A percentile compares a stretch with the other conserved stretches of the same genome.
phyloP scores from a whole-genome alignment of 2,329 filamentous ascomycete genomes.

The Calcarisporium arbuscula region DNA sequence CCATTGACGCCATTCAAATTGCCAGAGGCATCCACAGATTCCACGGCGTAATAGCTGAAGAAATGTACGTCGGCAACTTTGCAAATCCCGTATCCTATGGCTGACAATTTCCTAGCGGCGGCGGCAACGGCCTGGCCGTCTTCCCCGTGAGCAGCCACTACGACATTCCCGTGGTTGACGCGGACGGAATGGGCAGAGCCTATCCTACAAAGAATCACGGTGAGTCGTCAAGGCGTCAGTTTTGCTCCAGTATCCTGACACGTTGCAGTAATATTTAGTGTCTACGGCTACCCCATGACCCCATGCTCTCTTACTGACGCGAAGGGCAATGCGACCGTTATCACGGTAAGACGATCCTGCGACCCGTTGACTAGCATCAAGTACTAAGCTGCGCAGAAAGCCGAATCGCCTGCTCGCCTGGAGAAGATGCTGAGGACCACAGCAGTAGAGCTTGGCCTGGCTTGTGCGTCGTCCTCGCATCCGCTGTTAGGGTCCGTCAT shows the following conservation, averaged over 20 bases:
- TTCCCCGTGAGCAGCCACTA: slow-evolving; percentile 27
- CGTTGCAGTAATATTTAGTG: slow-evolving; percentile 26
- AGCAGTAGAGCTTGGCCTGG: slow-evolving; percentile 31
- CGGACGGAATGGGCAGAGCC: slow-evolving; percentile 31
- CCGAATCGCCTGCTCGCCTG: slow-evolving; percentile 26
- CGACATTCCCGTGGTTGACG: slow-evolving; percentile 30
- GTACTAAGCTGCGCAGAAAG: slow-evolving; percentile 17
- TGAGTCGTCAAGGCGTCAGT: slow-evolving; percentile 4
- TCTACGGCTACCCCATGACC: slow-evolving; percentile 28
- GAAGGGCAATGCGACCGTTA: slow-evolving; percentile 26
- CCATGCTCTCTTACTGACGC: slow-evolving; percentile 32
- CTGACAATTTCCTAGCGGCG: slow-evolving; percentile 19
- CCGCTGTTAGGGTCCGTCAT: slow-evolving; percentile 26
- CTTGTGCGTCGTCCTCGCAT: slow-evolving; percentile 27
- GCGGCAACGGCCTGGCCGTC: slow-evolving; percentile 30
- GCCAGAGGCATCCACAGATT: slow-evolving; percentile 24
- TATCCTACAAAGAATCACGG: slow-evolving; percentile 32
- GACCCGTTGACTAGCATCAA: slow-evolving; percentile 1
- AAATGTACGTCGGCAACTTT: slow-evolving; percentile 24
- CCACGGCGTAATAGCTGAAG: slow-evolving; percentile 27
- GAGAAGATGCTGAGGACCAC: slow-evolving; percentile 29
- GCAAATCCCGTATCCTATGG: too few relatives aligned
- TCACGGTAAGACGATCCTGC: slow-evolving; percentile 24
- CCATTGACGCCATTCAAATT: slow-evolving; percentile 28
- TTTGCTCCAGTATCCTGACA: rapidly evolving